Evolutionary conservation across 2,329 filamentous ascomycete species (phyloP).

Genomic region (Podosphaera fusca): DNA sequence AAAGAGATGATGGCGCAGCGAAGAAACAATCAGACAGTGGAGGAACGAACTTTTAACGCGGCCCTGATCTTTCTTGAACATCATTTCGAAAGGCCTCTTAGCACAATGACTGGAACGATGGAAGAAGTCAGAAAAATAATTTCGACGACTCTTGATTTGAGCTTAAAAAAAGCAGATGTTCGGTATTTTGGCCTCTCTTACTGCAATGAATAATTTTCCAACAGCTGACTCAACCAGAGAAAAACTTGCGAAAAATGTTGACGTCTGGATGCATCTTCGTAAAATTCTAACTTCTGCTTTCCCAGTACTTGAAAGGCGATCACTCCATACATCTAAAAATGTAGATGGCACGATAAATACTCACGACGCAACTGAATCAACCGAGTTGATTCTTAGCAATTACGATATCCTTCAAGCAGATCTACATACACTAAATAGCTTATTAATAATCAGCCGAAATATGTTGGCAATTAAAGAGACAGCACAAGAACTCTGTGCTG

Average conservation of each 20-base stretch:
- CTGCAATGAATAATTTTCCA: background rate
- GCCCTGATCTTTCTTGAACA: conserved; percentile 38
- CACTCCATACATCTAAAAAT: conserved; percentile 30
- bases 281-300: conserved; percentile 37
- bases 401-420: conserved; percentile 37
- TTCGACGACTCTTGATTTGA: conserved; percentile 37
- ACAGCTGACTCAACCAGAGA: conserved; percentile 22
- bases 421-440: conserved; percentile 37
- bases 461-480: conserved; percentile 40
- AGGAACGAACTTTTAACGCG: conserved; percentile 38
- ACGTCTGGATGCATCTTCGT: conserved; percentile 41
- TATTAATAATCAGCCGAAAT: conserved; percentile 43
- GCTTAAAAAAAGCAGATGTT: conserved; percentile 32
- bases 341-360: conserved; percentile 29
- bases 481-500: conserved; percentile 40
- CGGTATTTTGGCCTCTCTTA: conserved; percentile 19
- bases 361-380: conserved; percentile 37
- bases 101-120: conserved; percentile 32
- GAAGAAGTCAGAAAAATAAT: conserved; percentile 32
- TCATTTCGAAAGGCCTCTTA: conserved; percentile 32
- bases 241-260: conserved; percentile 35
- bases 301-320: conserved; percentile 34
- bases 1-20: conserved; percentile 7
- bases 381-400: conserved; percentile 37
- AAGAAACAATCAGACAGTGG: conserved; percentile 25